Conservation (phyloP, 257 asterid species). For the Sherardia arvensis region DNA sequence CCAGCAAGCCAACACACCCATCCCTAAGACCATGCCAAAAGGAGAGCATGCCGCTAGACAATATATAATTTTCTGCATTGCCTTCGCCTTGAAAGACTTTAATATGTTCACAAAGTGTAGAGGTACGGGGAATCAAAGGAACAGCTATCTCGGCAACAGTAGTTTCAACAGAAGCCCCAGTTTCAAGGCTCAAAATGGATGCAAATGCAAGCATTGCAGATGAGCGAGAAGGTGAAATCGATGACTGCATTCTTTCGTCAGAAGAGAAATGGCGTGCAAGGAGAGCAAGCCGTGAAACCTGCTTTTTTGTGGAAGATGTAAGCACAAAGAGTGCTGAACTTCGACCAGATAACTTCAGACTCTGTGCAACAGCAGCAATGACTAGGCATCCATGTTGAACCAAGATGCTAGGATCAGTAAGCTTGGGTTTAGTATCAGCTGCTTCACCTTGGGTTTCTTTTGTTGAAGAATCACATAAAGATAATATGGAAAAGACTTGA, state of each 20-base stretch:
- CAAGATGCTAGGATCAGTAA: constrained; percentile 45
- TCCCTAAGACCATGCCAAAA: constrained; percentile 81
- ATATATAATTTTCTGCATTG: constrained; percentile 25
- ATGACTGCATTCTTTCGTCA: constrained; percentile 62
- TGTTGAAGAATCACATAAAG: constrained; percentile 56
- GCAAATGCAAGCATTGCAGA: constrained; percentile 96
- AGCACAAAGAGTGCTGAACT: constrained; percentile 75
- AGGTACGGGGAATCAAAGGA: constrained; percentile 91
- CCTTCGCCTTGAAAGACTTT: constrained; percentile 52
- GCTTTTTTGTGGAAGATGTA: constrained; percentile 86
- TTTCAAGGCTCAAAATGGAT: constrained; percentile 79
- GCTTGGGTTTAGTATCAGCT: constrained; percentile 41
- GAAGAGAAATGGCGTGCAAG: constrained; percentile 80
- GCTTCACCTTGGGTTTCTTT: constrained; percentile 61
- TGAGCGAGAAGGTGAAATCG: constrained; percentile 71
- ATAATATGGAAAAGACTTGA: constrained; percentile 68
- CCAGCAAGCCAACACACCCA: constrained; percentile 85
- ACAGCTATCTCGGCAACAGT: constrained; percentile 76
- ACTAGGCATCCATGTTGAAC: constrained; percentile 74
- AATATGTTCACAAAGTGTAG: constrained; percentile 79
- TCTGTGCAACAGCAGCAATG: constrained; percentile 66
- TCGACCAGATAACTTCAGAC: constrained; percentile 77
- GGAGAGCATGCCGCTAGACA: constrained; percentile 57
- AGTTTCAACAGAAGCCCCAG: constrained; percentile 51
- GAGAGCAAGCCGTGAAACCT: constrained; percentile 64